These are phyloP conservation scores for Dactylonectria estremocensis DNA, from an alignment of 2,329 filamentous ascomycete species.

Conservation along the genomic window DNA sequence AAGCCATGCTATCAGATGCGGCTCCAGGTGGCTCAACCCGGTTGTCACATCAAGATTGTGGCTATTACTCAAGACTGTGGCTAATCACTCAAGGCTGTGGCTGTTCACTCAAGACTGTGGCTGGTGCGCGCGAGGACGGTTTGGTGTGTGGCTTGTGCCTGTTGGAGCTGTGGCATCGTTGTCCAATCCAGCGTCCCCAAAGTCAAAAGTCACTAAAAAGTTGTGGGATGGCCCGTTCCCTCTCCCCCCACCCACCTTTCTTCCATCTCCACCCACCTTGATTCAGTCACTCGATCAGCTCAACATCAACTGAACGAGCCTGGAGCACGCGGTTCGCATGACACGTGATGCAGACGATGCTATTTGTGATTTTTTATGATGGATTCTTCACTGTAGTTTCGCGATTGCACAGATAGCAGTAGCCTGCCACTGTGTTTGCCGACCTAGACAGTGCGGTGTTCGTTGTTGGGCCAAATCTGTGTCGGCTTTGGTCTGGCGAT, in stretches of 20 bases:
- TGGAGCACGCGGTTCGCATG: background rate
- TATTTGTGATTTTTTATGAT: too few species aligned
- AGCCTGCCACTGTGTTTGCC: too few species aligned
- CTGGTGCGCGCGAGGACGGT: background rate
- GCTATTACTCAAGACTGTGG: slow-evolving; percentile 35
- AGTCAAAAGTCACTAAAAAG: too few species aligned
- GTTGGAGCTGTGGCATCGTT: background rate
- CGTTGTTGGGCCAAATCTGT: too few species aligned
- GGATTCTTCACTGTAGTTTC: too few species aligned
- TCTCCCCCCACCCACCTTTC: background rate
- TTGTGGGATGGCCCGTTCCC: background rate
- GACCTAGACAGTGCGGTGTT: too few species aligned
- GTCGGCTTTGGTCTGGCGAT: too few species aligned
- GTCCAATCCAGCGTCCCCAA: background rate
- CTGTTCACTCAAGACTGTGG: slow-evolving; percentile 20
- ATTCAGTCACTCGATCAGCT: background rate
- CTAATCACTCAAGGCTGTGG: slow-evolving; percentile 18
- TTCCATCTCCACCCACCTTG: background rate
- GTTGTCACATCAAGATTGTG: slow-evolving; percentile 29
- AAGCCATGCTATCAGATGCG: slow-evolving; percentile 38
- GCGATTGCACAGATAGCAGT: too few species aligned
- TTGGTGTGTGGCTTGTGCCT: background rate
- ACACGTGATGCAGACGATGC: too few species aligned
- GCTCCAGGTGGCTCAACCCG: slow-evolving; percentile 30
- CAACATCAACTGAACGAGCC: background rate